Conservation (phyloP, 2,329 filamentous ascomycete genomes). For the Stenocarpella maydis region DNA sequence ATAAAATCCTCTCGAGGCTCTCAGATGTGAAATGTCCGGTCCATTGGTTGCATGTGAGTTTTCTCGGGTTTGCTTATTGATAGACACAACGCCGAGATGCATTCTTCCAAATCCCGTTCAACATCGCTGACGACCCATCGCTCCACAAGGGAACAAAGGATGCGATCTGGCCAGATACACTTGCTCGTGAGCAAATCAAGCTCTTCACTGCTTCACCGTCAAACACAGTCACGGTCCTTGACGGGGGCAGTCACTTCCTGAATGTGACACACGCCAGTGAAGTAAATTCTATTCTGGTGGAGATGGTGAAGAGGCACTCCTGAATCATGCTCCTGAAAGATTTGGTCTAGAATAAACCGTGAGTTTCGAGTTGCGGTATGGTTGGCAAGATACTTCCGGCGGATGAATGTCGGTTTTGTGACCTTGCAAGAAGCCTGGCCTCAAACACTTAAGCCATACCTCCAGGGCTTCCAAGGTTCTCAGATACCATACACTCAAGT, state of each 20-base stretch:
- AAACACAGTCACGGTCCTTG: slow-evolving; percentile 51
- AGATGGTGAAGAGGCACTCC: slow-evolving; percentile 44
- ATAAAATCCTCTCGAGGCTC: slow-evolving; percentile 56
- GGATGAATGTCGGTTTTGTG: neutral
- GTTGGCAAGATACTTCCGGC: no score
- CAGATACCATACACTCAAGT: no score
- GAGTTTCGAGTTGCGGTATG: no score
- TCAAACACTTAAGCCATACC: no score
- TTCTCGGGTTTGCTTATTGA: no score
- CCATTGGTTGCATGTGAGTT: slow-evolving; percentile 58
- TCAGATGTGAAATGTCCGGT: slow-evolving; percentile 60
- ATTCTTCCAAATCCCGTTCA: neutral
- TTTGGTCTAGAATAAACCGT: no score
- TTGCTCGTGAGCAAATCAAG: slow-evolving; percentile 58
- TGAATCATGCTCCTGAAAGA: neutral
- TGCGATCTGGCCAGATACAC: slow-evolving; percentile 49
- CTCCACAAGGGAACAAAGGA: slow-evolving; percentile 56
- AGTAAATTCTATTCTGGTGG: slow-evolving; percentile 53
- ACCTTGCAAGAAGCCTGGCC: no score
- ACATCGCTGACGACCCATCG: neutral
- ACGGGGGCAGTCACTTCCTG: slow-evolving; percentile 58
- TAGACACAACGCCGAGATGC: neutral
- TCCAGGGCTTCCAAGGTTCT: no score
- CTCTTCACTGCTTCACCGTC: slow-evolving; percentile 56
- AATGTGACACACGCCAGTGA: slow-evolving; percentile 58